Base-by-base conservation (phyloP, 2,329 filamentous ascomycete species). In the Volutella citrinella region DNA sequence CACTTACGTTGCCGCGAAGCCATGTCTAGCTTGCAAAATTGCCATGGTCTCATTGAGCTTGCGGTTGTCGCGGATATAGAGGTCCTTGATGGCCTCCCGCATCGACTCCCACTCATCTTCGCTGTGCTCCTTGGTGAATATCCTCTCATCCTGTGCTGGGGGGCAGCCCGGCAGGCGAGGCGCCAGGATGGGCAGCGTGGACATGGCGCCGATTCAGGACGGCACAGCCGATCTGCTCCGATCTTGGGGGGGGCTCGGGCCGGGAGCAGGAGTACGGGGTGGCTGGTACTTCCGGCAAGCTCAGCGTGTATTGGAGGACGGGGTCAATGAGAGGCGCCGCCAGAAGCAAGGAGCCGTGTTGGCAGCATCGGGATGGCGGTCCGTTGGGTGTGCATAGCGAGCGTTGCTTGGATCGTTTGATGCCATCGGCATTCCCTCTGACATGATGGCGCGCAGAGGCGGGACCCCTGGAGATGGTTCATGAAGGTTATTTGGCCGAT, bases 1-100 rank as follows among this genome's bases (percentile, higher is more conserved):
- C 24, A 59, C 60, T 59, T 46, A 63, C 60, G 60, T 62, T 30
- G 60, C 60, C 19, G 55, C 56, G 31, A 64, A 64, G 19, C 57
- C 56, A 43, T 64, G 46, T 22, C 51, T 52, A 14, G 52, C 45
- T 26, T 59, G 53, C 32, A 64, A 44, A 11, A 63, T 56, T 27
- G 55, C 42, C 60, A 62, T 63, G 34, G 55, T 60, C 32, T 64
- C 59, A 20, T 52, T 55, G 24, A 64, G 43, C 42, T 60, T 64
- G 28, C 57, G 57, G 33, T 57, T 57, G 19, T 64, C 60, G 24
- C 36, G 35, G 18, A 63, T 59, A 31, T 64, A 64, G 7, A 64
- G 40, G 22, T 43, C 51, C 35, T 51, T 52, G 32, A 64, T 61
- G 32, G 56, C 42, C n/a, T 46, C 47, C 32, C 48, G 54, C 41